Evolutionary conservation across 75 land plant genomes (phyloP).

Genomic region (Pinus tabuliformis): DNA sequence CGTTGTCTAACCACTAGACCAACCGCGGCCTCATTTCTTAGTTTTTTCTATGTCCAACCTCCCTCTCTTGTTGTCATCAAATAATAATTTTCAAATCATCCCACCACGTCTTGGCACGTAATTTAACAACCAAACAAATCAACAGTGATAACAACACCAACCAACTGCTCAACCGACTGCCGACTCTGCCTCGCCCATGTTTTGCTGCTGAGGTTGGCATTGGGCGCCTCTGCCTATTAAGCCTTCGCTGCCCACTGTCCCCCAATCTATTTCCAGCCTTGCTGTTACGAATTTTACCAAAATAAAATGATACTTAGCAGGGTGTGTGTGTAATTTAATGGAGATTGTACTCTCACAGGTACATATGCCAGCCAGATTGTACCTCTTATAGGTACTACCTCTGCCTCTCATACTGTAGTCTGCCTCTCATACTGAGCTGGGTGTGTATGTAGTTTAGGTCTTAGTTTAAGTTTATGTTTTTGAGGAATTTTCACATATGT

Average conservation of each 20-base stretch:
- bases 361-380: too few species aligned
- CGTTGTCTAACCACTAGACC: slow-evolving; percentile 4
- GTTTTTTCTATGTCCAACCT: too few species aligned
- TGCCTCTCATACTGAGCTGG: neutral
- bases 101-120: neutral
- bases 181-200: neutral
- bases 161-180: neutral
- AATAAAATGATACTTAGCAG: neutral
- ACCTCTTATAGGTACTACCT: neutral
- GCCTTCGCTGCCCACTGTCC: neutral
- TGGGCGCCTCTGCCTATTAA: neutral
- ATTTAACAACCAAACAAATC: neutral
- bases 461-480: too few species aligned
- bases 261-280: neutral
- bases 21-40: neutral
- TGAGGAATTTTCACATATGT: too few species aligned
- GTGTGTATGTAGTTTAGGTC: too few species aligned
- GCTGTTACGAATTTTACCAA: neutral
- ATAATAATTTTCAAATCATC: too few species aligned
- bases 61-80: too few species aligned
- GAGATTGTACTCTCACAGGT: neutral
- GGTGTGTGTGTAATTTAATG: neutral
- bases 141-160: slow-evolving; percentile 1
- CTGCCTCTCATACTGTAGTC: neutral
- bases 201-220: neutral